Evolutionary conservation across 176 grass and related monocot genomes (phyloP), one percentile per base, ranked within the genome.

Genomic region (Areca catechu): DNA sequence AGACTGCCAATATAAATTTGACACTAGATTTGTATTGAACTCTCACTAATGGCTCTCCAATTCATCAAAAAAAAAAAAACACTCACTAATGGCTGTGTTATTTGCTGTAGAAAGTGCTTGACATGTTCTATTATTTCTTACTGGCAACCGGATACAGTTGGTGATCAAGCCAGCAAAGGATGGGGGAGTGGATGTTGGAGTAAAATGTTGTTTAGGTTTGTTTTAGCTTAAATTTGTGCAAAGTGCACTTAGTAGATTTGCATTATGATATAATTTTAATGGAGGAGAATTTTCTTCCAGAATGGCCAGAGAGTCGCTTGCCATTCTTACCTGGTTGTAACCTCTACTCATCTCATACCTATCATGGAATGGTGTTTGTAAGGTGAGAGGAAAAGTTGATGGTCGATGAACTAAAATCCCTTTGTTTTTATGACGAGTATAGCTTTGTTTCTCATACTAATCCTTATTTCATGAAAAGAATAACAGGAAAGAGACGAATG

Each of bases 301-400:
- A 61, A 48, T 84, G 73, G 74, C 80, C 65, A 28, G 70, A 78
- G 22, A 16, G 60, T 49, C 72, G 66, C 29, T 57, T 90, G 62
- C 91, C 83, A 0, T 87, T 85, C 67, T 75, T 60, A 62, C 22
- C 84, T 15, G 77, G 77, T 71, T 90, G 79, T 57, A 69, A 53
- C 19, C 48, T 97, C 17, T 51, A 76, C 5, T 80, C 77, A 7
- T 55, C 20, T 61, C 86, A 85, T 69, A 20, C 48, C n/a, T 97
- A 85, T 61, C 70, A 66, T 22, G 92, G 92, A 51, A 22, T 68
- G 19, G 2, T 88, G 62, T 54, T 81, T 28, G 16, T 97, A 37
- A 85, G 72, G 92, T 90, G 70, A 14, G 16, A 23, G 34, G n/a
- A 43, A 20, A 59, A 43, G 30, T 34, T 62, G 19, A 58, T 43